Evolutionary conservation across 441 rosid species (phyloP), one percentile per base, ranked within the genome.

Genomic region (Aleurites moluccanus): DNA sequence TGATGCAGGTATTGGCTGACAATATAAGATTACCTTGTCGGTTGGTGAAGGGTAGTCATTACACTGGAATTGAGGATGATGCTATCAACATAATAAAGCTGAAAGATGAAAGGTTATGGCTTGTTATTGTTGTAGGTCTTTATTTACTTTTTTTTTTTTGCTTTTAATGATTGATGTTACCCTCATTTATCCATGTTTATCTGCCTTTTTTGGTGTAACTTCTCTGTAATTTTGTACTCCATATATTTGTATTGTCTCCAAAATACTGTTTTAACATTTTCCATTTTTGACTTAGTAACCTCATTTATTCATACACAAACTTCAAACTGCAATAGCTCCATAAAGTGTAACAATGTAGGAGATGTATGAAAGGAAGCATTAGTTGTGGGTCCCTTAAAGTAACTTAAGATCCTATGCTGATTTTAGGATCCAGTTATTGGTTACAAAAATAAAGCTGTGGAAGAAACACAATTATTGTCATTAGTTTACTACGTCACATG

Each of bases 1-100:
- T 69, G 47, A 63, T 88, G 80, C 82, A 96, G 99, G 98, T 91
- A 73, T 81, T 96, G 89, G 97, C 99, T 74, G 99, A 93, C 85
- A 85, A 80, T 83, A 82, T 90, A 61, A 85, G 77, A 57, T 85
- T 96, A 77, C 91, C 97, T 73, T 96, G 99, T 86, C 88, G 97
- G 81, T 84, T 96, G 86, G 96, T 96, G 71, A 96, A 93, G 83
- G 99, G 99, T 72, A 92, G 98, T 82, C 96, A 91, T 82, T 96
- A 93, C 89, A 96, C 99, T 62, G 99, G 99, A 11, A 86, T 87
- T 16, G 99, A 96, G 86, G 98, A 96, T 76, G 99, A 92, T 85
- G 99, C 96, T 72, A 94, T 96, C 77, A 92, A 96, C 85, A 90
- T 90, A 65, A 90, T 96, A 84, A 92, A 91, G 85, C 80, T 90